phyloP scores from a whole-genome alignment of 352 stramenopile genomes.

The Globisporangium cystogenes region DNA sequence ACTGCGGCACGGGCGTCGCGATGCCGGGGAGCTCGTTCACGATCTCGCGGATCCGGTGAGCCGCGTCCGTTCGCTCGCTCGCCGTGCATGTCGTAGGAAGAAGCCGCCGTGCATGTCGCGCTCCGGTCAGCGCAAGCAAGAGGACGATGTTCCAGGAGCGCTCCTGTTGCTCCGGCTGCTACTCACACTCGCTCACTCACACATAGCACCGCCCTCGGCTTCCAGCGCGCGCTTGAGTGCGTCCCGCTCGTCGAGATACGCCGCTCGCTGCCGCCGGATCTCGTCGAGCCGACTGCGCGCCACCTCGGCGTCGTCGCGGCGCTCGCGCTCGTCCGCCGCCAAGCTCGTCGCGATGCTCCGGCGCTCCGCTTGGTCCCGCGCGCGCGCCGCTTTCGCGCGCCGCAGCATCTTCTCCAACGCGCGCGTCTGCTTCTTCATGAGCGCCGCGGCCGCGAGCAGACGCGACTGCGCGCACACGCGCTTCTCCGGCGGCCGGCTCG shows the following conservation, averaged over 20 bases:
- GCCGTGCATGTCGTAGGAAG: no score
- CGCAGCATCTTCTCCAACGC: background rate
- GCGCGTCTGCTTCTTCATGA: background rate
- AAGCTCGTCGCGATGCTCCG: background rate
- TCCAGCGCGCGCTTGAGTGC: background rate
- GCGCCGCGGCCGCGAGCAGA: background rate
- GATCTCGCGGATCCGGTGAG: constrained; percentile 25
- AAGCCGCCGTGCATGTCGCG: no score
- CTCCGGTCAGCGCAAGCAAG: no score
- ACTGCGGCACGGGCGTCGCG: constrained; percentile 2
- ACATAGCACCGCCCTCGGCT: background rate
- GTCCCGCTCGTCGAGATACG: background rate
- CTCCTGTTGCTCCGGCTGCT: no score
- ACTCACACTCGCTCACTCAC: background rate
- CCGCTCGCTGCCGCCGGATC: background rate
- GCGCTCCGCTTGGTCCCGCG: background rate
- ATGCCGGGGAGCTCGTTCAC: constrained; percentile 1
- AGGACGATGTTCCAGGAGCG: no score
- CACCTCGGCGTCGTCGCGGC: background rate
- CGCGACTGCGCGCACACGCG: background rate
- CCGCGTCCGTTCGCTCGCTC: no score
- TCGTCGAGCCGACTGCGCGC: background rate
- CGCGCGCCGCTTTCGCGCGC: background rate
- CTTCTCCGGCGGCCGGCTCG: background rate
- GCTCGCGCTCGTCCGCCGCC: background rate